A percentile compares a stretch with the other conserved stretches of the same genome.
Conservation (phyloP, 768 basidiomycete species). For the Amanita pallidorosea region DNA sequence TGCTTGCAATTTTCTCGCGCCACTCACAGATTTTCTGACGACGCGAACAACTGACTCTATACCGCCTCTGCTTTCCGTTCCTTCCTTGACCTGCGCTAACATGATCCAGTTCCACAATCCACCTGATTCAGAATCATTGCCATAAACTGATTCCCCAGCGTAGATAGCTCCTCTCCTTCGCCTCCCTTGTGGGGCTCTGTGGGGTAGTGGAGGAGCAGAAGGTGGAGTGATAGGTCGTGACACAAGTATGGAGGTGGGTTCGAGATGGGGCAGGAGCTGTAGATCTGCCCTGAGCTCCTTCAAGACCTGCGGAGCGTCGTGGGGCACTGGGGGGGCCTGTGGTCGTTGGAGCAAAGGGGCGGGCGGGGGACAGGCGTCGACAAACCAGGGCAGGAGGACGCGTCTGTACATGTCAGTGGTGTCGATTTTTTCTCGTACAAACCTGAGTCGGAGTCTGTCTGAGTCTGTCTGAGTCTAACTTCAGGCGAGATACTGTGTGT, state of each 20-base stretch:
- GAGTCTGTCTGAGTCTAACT: not conserved
- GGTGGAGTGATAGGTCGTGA: conserved; percentile 36
- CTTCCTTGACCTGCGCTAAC: conserved; percentile 76
- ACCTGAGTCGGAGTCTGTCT: not conserved
- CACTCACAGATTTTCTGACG: conserved; percentile 59
- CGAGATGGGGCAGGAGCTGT: conserved; percentile 55
- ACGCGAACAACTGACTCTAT: conserved; percentile 66
- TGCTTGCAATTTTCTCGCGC: not conserved
- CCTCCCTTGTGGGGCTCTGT: conserved; percentile 44
- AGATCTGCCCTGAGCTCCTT: conserved; percentile 49
- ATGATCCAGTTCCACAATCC: conserved; percentile 75
- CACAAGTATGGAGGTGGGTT: conserved; percentile 45
- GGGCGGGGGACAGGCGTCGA: conserved; percentile 28
- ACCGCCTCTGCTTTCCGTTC: conserved; percentile 69
- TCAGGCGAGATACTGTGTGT: not conserved
- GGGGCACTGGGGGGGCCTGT: conserved; percentile 31
- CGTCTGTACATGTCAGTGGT: not conserved
- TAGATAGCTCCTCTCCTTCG: conserved; percentile 60
- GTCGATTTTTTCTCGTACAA: too few relatives aligned
- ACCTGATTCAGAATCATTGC: conserved; percentile 31
- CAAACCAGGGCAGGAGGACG: conserved; percentile 49
- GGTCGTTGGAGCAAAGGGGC: conserved; percentile 7
- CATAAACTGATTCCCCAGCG: conserved; percentile 47
- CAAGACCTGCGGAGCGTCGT: conserved; percentile 39
- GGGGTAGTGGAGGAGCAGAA: conserved; percentile 52